Evolutionary conservation across 129 eudicot genomes (phyloP), one percentile per base, ranked within the genome.

Genomic region (Pittosporum tobira): DNA sequence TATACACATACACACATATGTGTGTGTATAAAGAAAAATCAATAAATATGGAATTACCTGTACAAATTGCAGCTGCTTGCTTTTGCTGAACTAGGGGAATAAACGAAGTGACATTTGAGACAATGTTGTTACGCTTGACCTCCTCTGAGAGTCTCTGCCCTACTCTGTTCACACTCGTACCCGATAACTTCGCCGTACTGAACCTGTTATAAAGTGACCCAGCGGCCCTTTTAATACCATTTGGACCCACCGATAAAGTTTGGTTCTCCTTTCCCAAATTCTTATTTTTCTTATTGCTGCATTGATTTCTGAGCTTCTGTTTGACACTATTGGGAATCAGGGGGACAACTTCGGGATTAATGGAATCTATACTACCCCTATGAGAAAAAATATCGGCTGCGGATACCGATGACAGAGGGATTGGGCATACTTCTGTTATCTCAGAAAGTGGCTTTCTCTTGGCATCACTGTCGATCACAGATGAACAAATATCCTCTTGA

Each of bases 1-100:
- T n/a, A n/a, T n/a, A n/a, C n/a, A n/a, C n/a, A n/a, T n/a, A n/a
- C n/a, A n/a, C n/a, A n/a, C n/a, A n/a, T n/a, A n/a, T n/a, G n/a
- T n/a, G n/a, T n/a, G n/a, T n/a, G n/a, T n/a, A n/a, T n/a, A n/a
- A n/a, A n/a, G n/a, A n/a, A n/a, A n/a, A n/a, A n/a, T n/a, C n/a
- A n/a, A n/a, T n/a, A n/a, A n/a, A n/a, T n/a, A n/a, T n/a, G n/a
- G 22, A 26, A 24, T 40, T 68, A 85, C 97, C 98, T 64, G 84
- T 54, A 69, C 78, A 71, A 29, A 52, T 83, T 30, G 94, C 71
- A 30, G 89, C 87, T 59, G 87, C 94, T 86, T 86, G 98, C 70
- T 83, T 83, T 70, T 90, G 94, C 70, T 86, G 81, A 56, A 90
- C 85, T 19, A 90, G 71, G 5, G 98, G 89, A 62, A 90, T 49